Conservation (phyloP, 495 filamentous ascomycete genomes). For the Pyronema domesticum region DNA sequence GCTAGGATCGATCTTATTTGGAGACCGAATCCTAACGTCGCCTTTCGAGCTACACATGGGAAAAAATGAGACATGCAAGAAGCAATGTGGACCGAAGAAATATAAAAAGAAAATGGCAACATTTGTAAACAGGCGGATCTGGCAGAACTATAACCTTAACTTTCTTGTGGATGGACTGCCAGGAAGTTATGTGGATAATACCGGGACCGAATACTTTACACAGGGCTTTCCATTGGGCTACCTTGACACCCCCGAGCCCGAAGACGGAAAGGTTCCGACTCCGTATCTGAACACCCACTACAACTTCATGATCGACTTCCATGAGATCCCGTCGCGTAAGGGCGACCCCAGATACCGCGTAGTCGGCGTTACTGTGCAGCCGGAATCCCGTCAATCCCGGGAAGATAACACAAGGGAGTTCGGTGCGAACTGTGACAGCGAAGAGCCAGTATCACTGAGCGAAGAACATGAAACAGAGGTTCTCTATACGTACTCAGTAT, state of each 20-base stretch:
- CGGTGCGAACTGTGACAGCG: slow-evolving; percentile 25
- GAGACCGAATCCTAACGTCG: slow-evolving; percentile 84
- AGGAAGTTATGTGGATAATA: slow-evolving; percentile 56
- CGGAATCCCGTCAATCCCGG: slow-evolving; percentile 48
- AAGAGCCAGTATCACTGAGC: slow-evolving; percentile 38
- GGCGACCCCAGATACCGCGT: slow-evolving; percentile 51
- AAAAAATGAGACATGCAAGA: slow-evolving; percentile 70
- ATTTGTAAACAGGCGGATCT: slow-evolving; percentile 69
- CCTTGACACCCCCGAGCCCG: slow-evolving; percentile 23
- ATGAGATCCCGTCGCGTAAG: slow-evolving; percentile 43
- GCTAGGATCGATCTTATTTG: slow-evolving; percentile 87
- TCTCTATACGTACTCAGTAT: slow-evolving; percentile 77
- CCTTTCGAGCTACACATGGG: slow-evolving; percentile 75
- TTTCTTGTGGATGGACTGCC: slow-evolving; percentile 91
- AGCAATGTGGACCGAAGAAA: slow-evolving; percentile 43
- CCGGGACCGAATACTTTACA: slow-evolving; percentile 56
- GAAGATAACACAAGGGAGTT: slow-evolving; percentile 39
- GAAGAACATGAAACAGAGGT: slow-evolving; percentile 52
- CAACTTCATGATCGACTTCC: slow-evolving; percentile 85
- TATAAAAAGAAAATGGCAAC: slow-evolving; percentile 51
- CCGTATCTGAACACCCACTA: slow-evolving; percentile 73
- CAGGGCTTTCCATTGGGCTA: slow-evolving; percentile 76
- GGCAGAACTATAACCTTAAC: slow-evolving; percentile 71
- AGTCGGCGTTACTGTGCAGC: slow-evolving; percentile 77
- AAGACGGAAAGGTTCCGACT: slow-evolving; percentile 5